A percentile compares a stretch with the other conserved stretches of the same genome.
phyloP scores from a whole-genome alignment of 2,329 filamentous ascomycete species.

The Colletotrichum liaoningense region DNA sequence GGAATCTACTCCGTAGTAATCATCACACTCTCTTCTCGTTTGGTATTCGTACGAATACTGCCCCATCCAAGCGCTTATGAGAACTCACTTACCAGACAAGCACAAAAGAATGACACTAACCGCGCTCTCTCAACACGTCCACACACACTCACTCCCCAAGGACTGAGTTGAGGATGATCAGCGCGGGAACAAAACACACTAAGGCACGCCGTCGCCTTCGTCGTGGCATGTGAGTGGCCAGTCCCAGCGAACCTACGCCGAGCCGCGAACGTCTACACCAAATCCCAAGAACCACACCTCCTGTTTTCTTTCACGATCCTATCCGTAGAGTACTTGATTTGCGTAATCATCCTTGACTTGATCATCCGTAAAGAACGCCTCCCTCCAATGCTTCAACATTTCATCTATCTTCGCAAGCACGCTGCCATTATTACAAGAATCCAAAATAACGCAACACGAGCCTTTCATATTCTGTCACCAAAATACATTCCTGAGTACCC shows the following conservation, averaged over 20 bases:
- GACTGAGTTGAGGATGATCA: neutral
- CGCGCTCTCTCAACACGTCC: neutral
- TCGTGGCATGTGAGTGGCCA: constrained; percentile 28
- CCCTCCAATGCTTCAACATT: neutral
- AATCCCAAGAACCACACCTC: neutral
- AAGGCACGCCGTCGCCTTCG: neutral
- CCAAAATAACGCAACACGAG: neutral
- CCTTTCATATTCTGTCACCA: neutral
- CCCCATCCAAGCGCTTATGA: neutral
- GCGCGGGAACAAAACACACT: constrained; percentile 8
- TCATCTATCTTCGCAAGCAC: neutral
- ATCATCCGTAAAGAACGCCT: neutral
- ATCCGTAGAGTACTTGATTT: neutral
- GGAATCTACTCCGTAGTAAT: neutral
- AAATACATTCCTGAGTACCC: too few species aligned
- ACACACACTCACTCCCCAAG: neutral
- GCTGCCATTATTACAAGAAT: neutral
- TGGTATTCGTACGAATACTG: neutral
- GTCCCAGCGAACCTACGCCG: constrained; percentile 8
- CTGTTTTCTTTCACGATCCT: neutral
- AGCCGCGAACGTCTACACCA: neutral
- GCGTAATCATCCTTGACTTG: neutral
- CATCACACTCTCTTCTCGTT: neutral
- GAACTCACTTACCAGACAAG: neutral
- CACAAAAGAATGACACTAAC: neutral